Percentiles rank a stretch among this genome's conserved stretches.
phyloP scores from a whole-genome alignment of 148 eudicot genomes.

The Oxyria digyna region DNA sequence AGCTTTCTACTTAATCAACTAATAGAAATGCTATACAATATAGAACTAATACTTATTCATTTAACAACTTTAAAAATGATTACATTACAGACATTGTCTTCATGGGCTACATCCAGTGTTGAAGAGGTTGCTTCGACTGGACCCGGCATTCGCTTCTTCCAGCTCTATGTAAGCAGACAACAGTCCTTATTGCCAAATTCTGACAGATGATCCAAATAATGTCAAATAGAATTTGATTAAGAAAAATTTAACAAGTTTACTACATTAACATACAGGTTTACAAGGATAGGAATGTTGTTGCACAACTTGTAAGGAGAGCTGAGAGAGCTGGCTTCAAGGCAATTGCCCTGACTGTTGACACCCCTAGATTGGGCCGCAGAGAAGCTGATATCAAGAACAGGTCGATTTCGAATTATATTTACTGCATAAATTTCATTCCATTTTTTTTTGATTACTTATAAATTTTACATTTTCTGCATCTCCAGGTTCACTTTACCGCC shows the following conservation, averaged over 20 bases:
- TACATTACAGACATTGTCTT: constrained; percentile 66
- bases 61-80: not conserved
- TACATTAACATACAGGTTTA: constrained; percentile 39
- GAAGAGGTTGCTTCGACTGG: constrained; percentile 99
- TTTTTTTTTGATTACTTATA: not conserved
- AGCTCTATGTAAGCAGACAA: constrained; percentile 71
- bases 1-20: too few species aligned
- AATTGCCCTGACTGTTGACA: constrained; percentile 94
- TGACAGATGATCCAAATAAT: not conserved
- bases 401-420: constrained; percentile 14
- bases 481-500: constrained; percentile 84
- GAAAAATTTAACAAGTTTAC: not conserved
- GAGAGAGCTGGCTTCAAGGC: constrained; percentile 98
- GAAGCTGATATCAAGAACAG: constrained; percentile 98
- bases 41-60: not conserved
- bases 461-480: not conserved
- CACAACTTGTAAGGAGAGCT: constrained; percentile 96
- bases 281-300: constrained; percentile 91
- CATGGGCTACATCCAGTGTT: constrained; percentile 98
- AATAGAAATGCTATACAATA: not conserved
- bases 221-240: not conserved
- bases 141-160: constrained; percentile 98
- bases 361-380: constrained; percentile 91
- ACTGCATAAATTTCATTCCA: not conserved
- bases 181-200: not conserved